Evolutionary conservation across 805 yeast genomes (phyloP).

Genomic region (Kodamaea jinghongensis): DNA sequence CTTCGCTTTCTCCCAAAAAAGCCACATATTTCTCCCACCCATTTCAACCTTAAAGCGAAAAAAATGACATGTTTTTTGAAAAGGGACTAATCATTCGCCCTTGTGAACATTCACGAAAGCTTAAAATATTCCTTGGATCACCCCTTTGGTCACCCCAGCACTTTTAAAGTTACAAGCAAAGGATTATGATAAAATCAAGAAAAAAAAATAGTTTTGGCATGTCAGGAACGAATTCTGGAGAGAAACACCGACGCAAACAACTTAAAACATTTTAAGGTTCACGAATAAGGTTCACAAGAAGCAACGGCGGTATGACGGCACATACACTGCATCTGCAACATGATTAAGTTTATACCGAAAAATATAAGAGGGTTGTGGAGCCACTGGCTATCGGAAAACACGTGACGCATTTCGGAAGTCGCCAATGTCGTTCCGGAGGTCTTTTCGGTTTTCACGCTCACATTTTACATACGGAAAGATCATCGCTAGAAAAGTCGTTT

Average conservation of each 20-base stretch:
- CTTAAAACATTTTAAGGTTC: too few species aligned
- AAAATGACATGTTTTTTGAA: too few species aligned
- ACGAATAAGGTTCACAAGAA: too few species aligned
- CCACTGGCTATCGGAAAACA: too few species aligned
- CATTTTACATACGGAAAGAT: not conserved
- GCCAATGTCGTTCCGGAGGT: not conserved
- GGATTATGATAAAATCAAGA: not conserved
- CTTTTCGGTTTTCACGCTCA: not conserved
- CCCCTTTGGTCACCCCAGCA: slow-evolving; percentile 1
- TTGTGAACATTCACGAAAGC: too few species aligned
- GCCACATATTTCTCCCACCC: too few species aligned
- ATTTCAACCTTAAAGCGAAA: too few species aligned
- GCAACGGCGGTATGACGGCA: not conserved
- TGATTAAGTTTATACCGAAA: not conserved
- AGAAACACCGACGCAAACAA: too few species aligned
- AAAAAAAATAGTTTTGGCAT: not conserved
- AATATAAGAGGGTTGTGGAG: too few species aligned
- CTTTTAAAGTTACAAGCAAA: not conserved
- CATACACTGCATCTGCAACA: not conserved
- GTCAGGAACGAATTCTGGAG: not conserved
- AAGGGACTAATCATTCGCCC: too few species aligned
- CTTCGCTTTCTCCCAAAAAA: too few species aligned
- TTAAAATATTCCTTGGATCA: not conserved
- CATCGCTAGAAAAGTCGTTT: not conserved
- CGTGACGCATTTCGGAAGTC: not conserved